phyloP scores from a whole-genome alignment of 495 filamentous ascomycete species.

The Opeltia flavorubescens region DNA sequence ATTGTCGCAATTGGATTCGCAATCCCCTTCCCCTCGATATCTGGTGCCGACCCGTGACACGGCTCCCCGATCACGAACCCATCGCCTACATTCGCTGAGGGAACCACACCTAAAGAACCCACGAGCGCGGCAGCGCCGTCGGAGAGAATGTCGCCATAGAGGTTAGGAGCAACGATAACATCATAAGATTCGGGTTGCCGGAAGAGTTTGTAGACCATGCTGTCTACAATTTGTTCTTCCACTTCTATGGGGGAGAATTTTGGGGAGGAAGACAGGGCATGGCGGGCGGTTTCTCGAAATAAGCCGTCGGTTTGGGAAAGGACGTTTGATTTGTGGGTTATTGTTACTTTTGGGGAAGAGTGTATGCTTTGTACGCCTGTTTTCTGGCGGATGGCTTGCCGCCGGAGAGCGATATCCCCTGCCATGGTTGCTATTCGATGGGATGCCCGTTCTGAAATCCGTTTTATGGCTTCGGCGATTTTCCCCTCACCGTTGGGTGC shows the following conservation, averaged over 20 bases:
- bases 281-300: slow-evolving; percentile 68
- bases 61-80: slow-evolving; percentile 94
- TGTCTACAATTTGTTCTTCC: slow-evolving; percentile 98
- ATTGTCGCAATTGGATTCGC: slow-evolving; percentile 95
- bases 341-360: slow-evolving; percentile 64
- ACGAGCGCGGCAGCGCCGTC: slow-evolving; percentile 94
- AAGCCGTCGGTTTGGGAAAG: slow-evolving; percentile 92
- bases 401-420: slow-evolving; percentile 79
- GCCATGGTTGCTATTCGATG: slow-evolving; percentile 80
- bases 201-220: slow-evolving; percentile 99
- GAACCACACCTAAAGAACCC: slow-evolving; percentile 84
- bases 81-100: slow-evolving; percentile 92
- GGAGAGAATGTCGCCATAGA: slow-evolving; percentile 93
- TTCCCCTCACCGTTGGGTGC: slow-evolving; percentile 52
- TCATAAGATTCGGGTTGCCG: slow-evolving; percentile 88
- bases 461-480: slow-evolving; percentile 94
- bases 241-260: slow-evolving; percentile 50
- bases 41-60: slow-evolving; percentile 90
- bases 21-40: slow-evolving; percentile 85
- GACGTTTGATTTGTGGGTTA: slow-evolving; percentile 98
- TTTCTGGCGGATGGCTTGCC: slow-evolving; percentile 59
- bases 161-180: slow-evolving; percentile 93
- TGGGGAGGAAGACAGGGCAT: slow-evolving; percentile 44
- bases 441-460: slow-evolving; percentile 75
- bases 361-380: slow-evolving; percentile 37